phyloP scores from a whole-genome alignment of 805 yeast species.

The Candida boidinii region DNA sequence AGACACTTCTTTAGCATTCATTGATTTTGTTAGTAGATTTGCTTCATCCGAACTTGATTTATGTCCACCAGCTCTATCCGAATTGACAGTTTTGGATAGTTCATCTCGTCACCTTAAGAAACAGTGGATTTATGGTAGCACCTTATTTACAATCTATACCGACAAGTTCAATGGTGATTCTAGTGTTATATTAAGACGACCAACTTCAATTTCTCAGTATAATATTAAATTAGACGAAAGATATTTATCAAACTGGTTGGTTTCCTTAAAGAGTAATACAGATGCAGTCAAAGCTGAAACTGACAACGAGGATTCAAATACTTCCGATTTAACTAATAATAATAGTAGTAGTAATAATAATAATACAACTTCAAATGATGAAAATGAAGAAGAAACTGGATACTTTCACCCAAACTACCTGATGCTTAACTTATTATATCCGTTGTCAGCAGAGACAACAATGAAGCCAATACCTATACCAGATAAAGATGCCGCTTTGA shows the following conservation, averaged over 20 bases:
- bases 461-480: constrained; percentile 12
- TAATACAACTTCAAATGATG: constrained; percentile 6
- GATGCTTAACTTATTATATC: constrained; percentile 11
- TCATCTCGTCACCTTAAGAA: constrained; percentile 16
- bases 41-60: constrained; percentile 57
- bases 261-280: constrained; percentile 9
- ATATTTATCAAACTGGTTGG: constrained; percentile 21
- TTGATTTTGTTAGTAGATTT: constrained; percentile 63
- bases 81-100: constrained; percentile 6
- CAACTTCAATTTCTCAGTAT: constrained; percentile 54
- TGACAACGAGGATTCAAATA: no score
- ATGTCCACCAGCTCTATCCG: constrained; percentile 24
- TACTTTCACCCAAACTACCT: constrained; percentile 15
- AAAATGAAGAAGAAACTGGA: constrained; percentile 10
- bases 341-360: no score
- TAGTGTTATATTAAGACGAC: constrained; percentile 45
- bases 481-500: constrained; percentile 24
- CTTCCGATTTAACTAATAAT: no score
- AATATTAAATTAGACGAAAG: constrained; percentile 32
- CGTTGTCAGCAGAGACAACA: constrained; percentile 4
- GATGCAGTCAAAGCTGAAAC: no score
- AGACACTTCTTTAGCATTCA: constrained; percentile 50
- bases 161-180: constrained; percentile 43
- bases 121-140: constrained; percentile 56
- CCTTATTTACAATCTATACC: constrained; percentile 50